These are phyloP conservation scores for Termitomyces sp. DNA, from an alignment of 768 basidiomycete genomes.

Conservation along the genomic window DNA sequence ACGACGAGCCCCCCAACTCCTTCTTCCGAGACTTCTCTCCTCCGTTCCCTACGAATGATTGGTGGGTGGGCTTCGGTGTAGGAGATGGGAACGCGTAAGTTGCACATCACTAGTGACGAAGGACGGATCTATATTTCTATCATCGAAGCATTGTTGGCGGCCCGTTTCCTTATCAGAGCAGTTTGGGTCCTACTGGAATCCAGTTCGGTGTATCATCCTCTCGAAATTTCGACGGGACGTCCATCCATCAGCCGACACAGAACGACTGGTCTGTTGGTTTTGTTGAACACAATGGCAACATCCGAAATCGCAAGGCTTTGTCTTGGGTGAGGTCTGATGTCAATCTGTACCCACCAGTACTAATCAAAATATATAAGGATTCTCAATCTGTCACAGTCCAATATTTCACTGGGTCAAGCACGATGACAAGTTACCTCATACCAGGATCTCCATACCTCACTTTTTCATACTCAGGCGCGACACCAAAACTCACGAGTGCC, in stretches of 20 bases:
- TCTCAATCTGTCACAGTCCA: conserved; percentile 28
- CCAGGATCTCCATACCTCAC: conserved; percentile 30
- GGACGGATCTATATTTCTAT: neutral
- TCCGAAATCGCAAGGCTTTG: conserved; percentile 25
- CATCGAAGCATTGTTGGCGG: conserved; percentile 21
- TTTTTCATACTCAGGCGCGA: conserved; percentile 24
- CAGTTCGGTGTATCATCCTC: conserved; percentile 25
- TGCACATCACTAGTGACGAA: neutral
- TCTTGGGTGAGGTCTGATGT: conserved; percentile 19
- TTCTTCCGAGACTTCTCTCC: conserved; percentile 28
- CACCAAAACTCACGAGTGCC: conserved; percentile 22
- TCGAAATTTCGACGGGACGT: conserved; percentile 25
- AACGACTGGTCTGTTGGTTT: conserved; percentile 27
- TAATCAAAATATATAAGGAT: conserved; percentile 17
- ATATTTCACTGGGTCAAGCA: conserved; percentile 24
- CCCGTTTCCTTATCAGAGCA: conserved; percentile 26
- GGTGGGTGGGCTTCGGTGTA: conserved; percentile 29
- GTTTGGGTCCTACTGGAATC: conserved; percentile 18
- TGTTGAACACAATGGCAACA: conserved; percentile 23
- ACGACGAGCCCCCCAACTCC: conserved; percentile 22
- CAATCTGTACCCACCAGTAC: neutral
- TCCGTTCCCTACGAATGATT: conserved; percentile 28
- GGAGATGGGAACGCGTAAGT: conserved; percentile 19
- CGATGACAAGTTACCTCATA: conserved; percentile 25
- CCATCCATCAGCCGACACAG: conserved; percentile 25